A percentile compares a stretch with the other conserved stretches of the same genome.
Conservation (phyloP, 208 protist genomes). For the Dictyostelium gargantuum region DNA sequence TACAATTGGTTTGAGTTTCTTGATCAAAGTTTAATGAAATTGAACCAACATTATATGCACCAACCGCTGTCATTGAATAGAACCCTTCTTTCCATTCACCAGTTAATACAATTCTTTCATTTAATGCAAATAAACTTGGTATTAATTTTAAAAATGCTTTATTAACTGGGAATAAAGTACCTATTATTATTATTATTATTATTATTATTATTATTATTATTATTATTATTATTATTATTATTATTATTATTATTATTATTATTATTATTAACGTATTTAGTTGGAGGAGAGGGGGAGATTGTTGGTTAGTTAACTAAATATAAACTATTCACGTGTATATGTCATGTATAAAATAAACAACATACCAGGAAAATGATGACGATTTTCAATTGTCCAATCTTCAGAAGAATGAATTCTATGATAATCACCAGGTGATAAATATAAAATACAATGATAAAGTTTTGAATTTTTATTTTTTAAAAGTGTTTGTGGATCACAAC, state of each 20-base stretch:
- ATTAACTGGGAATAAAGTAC: slow-evolving; percentile 65
- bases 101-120: slow-evolving; percentile 60
- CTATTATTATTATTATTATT: slow-evolving; percentile 2
- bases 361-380: slow-evolving; percentile 44
- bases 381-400: slow-evolving; percentile 54
- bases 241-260: slow-evolving; percentile 26
- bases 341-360: no score
- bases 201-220: slow-evolving; percentile 32
- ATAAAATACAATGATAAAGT: slow-evolving; percentile 68
- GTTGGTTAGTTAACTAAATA: not conserved
- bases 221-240: slow-evolving; percentile 20
- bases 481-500: slow-evolving; percentile 37
- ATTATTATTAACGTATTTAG: no score
- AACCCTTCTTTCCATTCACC: slow-evolving; percentile 47
- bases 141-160: slow-evolving; percentile 65
- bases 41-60: slow-evolving; percentile 65
- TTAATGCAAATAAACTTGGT: slow-evolving; percentile 58
- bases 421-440: slow-evolving; percentile 61
- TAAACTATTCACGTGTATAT: no score
- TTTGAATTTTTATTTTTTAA: slow-evolving; percentile 28
- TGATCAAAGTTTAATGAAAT: slow-evolving; percentile 65
- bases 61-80: slow-evolving; percentile 65
- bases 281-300: no score
- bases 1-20: not conserved
- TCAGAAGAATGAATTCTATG: slow-evolving; percentile 65